Conservation (phyloP, 306 rosid genomes). For the Urtica urens region DNA sequence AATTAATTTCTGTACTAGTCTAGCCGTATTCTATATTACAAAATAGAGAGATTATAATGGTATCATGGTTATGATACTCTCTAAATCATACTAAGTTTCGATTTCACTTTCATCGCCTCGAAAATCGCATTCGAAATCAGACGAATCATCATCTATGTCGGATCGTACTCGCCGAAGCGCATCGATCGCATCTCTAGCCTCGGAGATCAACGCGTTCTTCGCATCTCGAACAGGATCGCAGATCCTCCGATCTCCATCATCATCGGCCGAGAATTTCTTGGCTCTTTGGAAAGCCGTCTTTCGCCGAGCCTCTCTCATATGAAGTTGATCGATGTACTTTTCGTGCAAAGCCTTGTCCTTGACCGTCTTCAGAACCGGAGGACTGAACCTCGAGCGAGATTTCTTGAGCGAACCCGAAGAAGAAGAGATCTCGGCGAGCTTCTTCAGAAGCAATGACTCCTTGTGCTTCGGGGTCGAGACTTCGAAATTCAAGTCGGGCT, state of each 20-base stretch:
- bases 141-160: conserved; percentile 12
- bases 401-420: conserved; percentile 39
- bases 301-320: conserved; percentile 54
- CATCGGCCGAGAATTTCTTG: no score
- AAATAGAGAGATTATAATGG: no score
- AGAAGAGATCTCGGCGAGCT: conserved; percentile 31
- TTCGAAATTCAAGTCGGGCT: conserved; percentile 37
- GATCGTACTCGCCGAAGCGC: conserved; percentile 34
- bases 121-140: conserved; percentile 31
- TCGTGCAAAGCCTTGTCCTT: conserved; percentile 62
- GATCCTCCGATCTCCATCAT: no score
- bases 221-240: conserved; percentile 45
- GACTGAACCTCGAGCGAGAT: conserved; percentile 57
- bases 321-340: conserved; percentile 68
- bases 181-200: conserved; percentile 62
- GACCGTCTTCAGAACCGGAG: conserved; percentile 64
- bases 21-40: no score
- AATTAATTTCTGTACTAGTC: no score
- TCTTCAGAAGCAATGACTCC: conserved; percentile 28
- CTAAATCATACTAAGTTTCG: conserved; percentile 26
- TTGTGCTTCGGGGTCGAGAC: conserved; percentile 45
- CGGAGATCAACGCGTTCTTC: conserved; percentile 51
- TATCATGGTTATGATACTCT: no score
- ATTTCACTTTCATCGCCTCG: conserved; percentile 20
- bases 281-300: conserved; percentile 10